phyloP scores from a whole-genome alignment of 1,284 basidiomycete species.

The Dichomitus squalens region DNA sequence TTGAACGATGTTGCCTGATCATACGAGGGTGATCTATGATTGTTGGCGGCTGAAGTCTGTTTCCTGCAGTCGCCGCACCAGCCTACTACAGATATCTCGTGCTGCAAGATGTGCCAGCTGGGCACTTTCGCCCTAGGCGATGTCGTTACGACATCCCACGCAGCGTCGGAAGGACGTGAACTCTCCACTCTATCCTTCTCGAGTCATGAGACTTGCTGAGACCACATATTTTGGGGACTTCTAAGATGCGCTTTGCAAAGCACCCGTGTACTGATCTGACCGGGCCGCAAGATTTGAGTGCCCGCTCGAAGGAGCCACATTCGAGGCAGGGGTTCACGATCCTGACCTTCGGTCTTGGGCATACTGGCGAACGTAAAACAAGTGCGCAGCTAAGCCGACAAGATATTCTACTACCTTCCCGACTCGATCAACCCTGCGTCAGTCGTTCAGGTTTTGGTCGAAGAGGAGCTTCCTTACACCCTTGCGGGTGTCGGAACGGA shows the following conservation, averaged over 20 bases:
- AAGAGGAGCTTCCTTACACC: background rate
- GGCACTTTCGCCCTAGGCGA: background rate
- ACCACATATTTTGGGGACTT: no score
- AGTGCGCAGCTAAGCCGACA: background rate
- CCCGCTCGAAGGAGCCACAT: background rate
- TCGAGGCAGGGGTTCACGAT: background rate
- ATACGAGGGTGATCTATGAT: conserved; percentile 51
- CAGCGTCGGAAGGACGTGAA: no score
- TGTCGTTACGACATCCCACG: no score
- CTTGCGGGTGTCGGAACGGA: background rate
- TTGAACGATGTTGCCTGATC: background rate
- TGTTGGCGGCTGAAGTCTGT: no score
- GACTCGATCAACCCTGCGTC: background rate
- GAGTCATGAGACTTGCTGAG: no score
- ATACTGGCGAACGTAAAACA: background rate
- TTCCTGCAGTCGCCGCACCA: no score
- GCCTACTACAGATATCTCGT: no score
- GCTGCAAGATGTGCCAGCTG: no score
- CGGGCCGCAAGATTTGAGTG: background rate
- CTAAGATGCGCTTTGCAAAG: no score
- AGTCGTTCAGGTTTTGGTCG: background rate
- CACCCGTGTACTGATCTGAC: background rate
- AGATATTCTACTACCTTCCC: background rate
- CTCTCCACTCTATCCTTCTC: no score
- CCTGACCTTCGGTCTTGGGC: conserved; percentile 1